phyloP scores from a whole-genome alignment of 148 eudicot species.

The Cornus florida region DNA sequence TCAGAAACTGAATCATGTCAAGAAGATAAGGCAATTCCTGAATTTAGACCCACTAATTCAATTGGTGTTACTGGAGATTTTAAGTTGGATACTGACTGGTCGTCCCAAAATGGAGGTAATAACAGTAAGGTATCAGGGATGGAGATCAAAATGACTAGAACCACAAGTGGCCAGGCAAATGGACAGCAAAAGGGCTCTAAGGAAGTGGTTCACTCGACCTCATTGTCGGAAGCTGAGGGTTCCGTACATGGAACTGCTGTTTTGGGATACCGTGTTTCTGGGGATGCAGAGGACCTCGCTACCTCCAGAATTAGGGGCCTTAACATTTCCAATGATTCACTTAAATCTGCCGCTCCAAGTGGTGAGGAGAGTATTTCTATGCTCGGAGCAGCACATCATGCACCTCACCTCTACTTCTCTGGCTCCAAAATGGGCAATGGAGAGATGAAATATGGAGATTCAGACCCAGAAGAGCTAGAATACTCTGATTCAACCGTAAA shows the following conservation, averaged over 20 bases:
- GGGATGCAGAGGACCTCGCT: slow-evolving; percentile 47
- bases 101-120: slow-evolving; percentile 12
- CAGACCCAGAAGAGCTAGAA: slow-evolving; percentile 18
- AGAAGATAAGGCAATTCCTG: slow-evolving; percentile 33
- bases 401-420: slow-evolving; percentile 44
- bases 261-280: slow-evolving; percentile 25
- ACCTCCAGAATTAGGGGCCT: slow-evolving; percentile 30
- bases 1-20: slow-evolving; percentile 26
- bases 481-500: slow-evolving; percentile 8
- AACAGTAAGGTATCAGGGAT: slow-evolving; percentile 15
- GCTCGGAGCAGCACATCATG: slow-evolving; percentile 23
- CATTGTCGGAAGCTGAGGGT: slow-evolving; percentile 1
- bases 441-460: slow-evolving; percentile 27
- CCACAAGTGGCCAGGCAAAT: slow-evolving; percentile 14
- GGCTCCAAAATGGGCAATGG: slow-evolving; percentile 27
- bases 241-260: slow-evolving; percentile 13
- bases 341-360: slow-evolving; percentile 11
- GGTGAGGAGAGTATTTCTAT: slow-evolving; percentile 16
- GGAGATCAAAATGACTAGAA: slow-evolving; percentile 15
- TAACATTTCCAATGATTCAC: slow-evolving; percentile 26
- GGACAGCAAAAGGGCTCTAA: slow-evolving; percentile 22
- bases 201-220: slow-evolving; percentile 7
- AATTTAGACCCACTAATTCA: slow-evolving; percentile 21
- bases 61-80: slow-evolving; percentile 18
- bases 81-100: slow-evolving; percentile 23